These are phyloP conservation scores for Parmelia sp. DNA, from an alignment of 495 filamentous ascomycete genomes.

Conservation along the genomic window DNA sequence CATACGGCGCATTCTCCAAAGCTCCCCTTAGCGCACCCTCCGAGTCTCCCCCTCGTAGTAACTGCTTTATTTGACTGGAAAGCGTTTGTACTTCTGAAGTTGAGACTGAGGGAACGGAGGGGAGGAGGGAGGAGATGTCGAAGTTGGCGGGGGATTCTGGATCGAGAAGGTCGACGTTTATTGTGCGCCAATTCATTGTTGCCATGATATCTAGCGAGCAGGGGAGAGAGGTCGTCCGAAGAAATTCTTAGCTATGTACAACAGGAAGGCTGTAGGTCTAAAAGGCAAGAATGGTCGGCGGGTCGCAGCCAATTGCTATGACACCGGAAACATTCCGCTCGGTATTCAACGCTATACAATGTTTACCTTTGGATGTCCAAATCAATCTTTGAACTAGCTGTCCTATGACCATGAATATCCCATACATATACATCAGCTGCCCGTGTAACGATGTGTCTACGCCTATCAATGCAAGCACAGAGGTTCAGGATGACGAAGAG, in stretches of 20 bases:
- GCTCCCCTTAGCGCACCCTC: slow-evolving; percentile 76
- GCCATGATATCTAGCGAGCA: slow-evolving; percentile 42
- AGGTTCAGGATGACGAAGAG: slow-evolving; percentile 45
- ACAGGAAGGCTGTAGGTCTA: background rate
- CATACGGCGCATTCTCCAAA: slow-evolving; percentile 69
- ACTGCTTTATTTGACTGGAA: slow-evolving; percentile 71
- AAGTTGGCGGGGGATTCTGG: slow-evolving; percentile 87
- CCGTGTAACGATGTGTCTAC: slow-evolving; percentile 62
- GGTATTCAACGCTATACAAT: background rate
- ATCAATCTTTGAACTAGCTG: too few relatives aligned
- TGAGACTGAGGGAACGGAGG: slow-evolving; percentile 58
- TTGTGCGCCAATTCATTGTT: slow-evolving; percentile 74
- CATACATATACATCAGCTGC: slow-evolving; percentile 89
- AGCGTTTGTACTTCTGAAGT: slow-evolving; percentile 67
- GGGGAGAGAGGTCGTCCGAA: background rate
- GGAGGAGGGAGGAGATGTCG: slow-evolving; percentile 70
- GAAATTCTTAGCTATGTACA: background rate
- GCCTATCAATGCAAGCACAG: slow-evolving; percentile 6
- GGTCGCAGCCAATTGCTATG: background rate
- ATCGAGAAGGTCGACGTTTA: slow-evolving; percentile 85
- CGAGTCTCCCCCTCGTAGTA: slow-evolving; percentile 74
- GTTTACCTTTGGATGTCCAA: background rate
- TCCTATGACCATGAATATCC: slow-evolving; percentile 45
- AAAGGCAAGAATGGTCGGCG: background rate
- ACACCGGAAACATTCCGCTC: background rate